Base-by-base conservation (phyloP, 2,329 filamentous ascomycete genomes). In the Didymellaceae sp. region DNA sequence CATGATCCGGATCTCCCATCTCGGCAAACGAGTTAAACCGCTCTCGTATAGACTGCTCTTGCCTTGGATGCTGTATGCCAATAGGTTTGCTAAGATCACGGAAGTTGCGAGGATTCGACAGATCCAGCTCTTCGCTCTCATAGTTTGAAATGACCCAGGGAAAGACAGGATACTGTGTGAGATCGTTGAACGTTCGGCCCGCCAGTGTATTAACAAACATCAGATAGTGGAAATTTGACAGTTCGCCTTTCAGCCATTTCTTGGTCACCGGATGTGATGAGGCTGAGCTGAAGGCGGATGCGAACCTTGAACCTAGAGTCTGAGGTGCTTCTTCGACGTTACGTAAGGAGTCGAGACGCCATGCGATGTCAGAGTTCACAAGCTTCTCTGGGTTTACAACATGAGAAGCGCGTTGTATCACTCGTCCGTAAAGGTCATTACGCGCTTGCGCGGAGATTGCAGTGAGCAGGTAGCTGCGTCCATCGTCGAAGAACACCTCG, bases 141-240 rank as follows among this genome's bases (percentile, higher is more conserved):
- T 99, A 99, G 67, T 99, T 93, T 0, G 94, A 92, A 35, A 99
- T 78, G 3, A 99, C 87, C 94, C 94, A 99, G 0, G 94, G 94
- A 59, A 99, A 99, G 14, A 99, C 92, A 0, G 94, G 94, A 65
- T 99, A 99, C 66, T 99, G 95, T 0, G 94, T 99, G 14, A 99
- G 79, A 68, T 99, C 94, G 67, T 99, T 99, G 77, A 99, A 99
- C 0, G 94, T 97, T 43, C 94, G 82, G 2, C 94, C 94, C 21
- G 95, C 95, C 83, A 99, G 90, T 0, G 94, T 97, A 68, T 99
- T 99, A 67, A 99, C 86, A 53, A 97, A 86, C 93, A 99, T 99
- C 26, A 99, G 82, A 68, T 99, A 99, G 73, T 97, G 91, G 65
- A 99, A 99, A 72, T 99, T 99, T 11, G 93, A 97, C 40, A 97